Evolutionary conservation across 2,329 filamentous ascomycete species (phyloP).

Genomic region (Sarocladium oryzae): DNA sequence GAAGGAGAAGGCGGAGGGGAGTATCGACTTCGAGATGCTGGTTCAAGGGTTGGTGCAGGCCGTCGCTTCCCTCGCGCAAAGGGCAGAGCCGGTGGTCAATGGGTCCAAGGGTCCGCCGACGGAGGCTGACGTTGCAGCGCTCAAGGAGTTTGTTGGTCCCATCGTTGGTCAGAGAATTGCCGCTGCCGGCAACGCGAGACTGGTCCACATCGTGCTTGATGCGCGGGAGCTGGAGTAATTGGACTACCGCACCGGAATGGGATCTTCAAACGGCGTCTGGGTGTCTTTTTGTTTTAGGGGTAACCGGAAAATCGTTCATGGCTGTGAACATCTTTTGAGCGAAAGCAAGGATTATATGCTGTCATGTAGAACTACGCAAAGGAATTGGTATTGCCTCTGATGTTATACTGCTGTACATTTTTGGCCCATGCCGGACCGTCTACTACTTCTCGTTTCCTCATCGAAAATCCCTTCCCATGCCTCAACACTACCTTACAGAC

Average conservation of each 20-base stretch:
- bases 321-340: background rate
- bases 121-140: constrained; percentile 35
- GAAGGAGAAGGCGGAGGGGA: constrained; percentile 41
- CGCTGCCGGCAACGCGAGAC: constrained; percentile 35
- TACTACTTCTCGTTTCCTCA: background rate
- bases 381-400: constrained; percentile 8
- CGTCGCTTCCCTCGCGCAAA: constrained; percentile 36
- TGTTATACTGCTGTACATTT: constrained; percentile 8
- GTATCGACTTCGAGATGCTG: constrained; percentile 49
- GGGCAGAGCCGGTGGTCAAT: constrained; percentile 27
- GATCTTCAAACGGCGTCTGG: constrained; percentile 17
- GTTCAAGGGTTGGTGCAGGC: constrained; percentile 50
- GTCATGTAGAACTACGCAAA: constrained; percentile 5
- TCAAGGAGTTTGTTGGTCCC: constrained; percentile 49
- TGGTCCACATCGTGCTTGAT: constrained; percentile 47
- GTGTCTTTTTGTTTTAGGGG: constrained; percentile 19
- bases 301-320: background rate
- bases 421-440: background rate
- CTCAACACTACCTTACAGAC: constrained; percentile 30
- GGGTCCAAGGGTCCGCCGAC: constrained; percentile 31
- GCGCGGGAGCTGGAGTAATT: constrained; percentile 45
- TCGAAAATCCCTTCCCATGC: constrained; percentile 7
- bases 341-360: background rate
- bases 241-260: background rate
- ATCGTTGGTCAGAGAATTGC: constrained; percentile 45